Conservation (phyloP, 495 filamentous ascomycete species). For the Penicillium paradoxum region DNA sequence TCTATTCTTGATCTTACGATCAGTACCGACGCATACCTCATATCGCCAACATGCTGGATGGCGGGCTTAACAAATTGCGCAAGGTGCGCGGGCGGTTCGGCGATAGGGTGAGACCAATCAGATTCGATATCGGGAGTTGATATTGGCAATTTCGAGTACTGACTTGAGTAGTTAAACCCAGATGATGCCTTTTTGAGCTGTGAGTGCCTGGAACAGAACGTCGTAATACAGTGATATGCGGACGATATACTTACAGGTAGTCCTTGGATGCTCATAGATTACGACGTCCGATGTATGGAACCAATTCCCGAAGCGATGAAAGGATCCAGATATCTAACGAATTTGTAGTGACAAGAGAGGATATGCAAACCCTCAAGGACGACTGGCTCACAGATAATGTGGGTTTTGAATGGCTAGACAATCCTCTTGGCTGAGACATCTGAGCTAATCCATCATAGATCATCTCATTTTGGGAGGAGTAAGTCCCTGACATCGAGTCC, state of each 20-base stretch:
- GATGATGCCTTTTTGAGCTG: conserved; percentile 72
- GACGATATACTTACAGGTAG: conserved; percentile 11
- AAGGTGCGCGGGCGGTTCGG: conserved; percentile 42
- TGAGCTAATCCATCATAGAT: conserved; percentile 29
- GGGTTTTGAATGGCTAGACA: conserved; percentile 27
- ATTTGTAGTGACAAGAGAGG: conserved; percentile 66
- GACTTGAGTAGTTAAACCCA: conserved; percentile 49
- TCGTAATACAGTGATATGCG: not conserved
- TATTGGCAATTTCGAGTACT: not conserved
- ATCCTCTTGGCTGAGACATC: conserved; percentile 3
- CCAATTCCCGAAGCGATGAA: not conserved
- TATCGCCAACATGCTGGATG: conserved; percentile 24
- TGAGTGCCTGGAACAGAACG: conserved; percentile 34
- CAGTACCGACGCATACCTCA: not conserved
- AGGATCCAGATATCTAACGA: conserved; percentile 11
- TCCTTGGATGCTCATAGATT: conserved; percentile 41
- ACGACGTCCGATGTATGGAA: conserved; percentile 63
- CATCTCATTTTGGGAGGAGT: conserved; percentile 99
- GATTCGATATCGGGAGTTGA: not conserved
- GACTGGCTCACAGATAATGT: conserved; percentile 99
- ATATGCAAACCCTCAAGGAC: conserved; percentile 78
- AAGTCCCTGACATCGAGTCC: conserved; percentile 30
- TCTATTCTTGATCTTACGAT: not conserved
- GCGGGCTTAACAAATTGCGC: conserved; percentile 35
- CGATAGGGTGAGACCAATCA: conserved; percentile 33